Base-by-base conservation (phyloP, 2,329 filamentous ascomycete genomes). In the Zymoseptoria pseudotritici region DNA sequence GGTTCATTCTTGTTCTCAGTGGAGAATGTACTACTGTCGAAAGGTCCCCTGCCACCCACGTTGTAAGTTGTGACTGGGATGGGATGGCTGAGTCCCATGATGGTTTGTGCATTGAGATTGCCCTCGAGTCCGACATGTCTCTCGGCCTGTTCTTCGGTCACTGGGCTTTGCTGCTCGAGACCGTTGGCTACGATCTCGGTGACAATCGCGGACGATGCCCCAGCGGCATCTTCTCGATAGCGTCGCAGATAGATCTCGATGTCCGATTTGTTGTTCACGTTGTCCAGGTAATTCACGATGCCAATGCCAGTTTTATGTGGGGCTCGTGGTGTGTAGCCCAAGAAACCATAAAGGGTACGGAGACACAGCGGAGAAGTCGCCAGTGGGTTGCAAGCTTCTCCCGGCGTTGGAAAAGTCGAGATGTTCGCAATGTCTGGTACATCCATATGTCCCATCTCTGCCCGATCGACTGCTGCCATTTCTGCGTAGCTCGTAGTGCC, bases 71-170 rank as follows among this genome's bases (percentile, higher is more conserved):
- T 78, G 53, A 85, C 78, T 9, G 80, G 79, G 3, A 82, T 79
- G 1, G 81, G 80, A 62, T 79, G 79, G 63, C 78, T 80, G 60
- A 87, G 75, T 11, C 79, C 79, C 7, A 85, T 68, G 8, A 86
- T 79, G 55, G 85, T 84, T 66, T 88, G 82, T 3, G 85, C 76
- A 67, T 89, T 86, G 11, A 89, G 76, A 62, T 85, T 86, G 19
- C 83, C 86, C 71, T 89, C 86, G 4, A 73, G 67, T 57, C 66
- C 64, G 11, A 49, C 63, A 3, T 66, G 67, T 0, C 64, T 55
- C 1, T 53, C 64, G 29, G 72, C 64, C 57, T 75, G 69, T 2
- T 69, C 66, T 1, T 66, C 64, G 7, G 71, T 74, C 57, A 77
- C 67, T 2, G 74, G 68, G 3, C 76, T 72, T 57, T 82, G 77